These are phyloP conservation scores for Trichophyton mentagrophytes DNA, from an alignment of 2,329 filamentous ascomycete species.

Conservation along the genomic window DNA sequence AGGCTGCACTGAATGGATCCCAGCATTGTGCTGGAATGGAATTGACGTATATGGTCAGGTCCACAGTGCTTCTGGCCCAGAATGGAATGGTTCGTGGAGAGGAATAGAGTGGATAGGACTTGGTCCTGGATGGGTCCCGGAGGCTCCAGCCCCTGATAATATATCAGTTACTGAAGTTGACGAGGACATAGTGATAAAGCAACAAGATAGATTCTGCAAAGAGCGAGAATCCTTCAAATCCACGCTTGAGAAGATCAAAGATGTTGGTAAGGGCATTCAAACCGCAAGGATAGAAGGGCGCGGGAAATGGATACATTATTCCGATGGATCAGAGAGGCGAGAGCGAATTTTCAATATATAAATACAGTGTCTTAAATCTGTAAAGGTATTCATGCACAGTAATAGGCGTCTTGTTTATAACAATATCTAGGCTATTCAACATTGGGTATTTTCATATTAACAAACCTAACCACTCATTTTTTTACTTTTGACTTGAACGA, in stretches of 20 bases:
- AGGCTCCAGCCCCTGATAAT: neutral
- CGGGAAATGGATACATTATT: slow-evolving; percentile 32
- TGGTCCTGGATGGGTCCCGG: slow-evolving; percentile 30
- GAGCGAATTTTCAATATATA: neutral
- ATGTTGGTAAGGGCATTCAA: slow-evolving; percentile 23
- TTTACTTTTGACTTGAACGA: slow-evolving; percentile 57
- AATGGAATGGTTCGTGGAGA: slow-evolving; percentile 37
- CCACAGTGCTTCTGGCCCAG: slow-evolving; percentile 23
- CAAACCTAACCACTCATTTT: too few relatives aligned
- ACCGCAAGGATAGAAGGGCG: slow-evolving; percentile 20
- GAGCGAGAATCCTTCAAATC: slow-evolving; percentile 23
- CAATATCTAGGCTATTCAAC: neutral
- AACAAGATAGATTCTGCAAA: slow-evolving; percentile 6
- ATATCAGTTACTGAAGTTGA: neutral
- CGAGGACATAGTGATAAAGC: neutral
- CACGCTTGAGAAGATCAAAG: slow-evolving; percentile 18
- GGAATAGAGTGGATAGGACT: slow-evolving; percentile 32
- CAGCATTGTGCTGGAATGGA: slow-evolving; percentile 37
- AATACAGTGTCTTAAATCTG: neutral
- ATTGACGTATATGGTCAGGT: slow-evolving; percentile 18
- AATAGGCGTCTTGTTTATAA: neutral
- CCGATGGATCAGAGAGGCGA: slow-evolving; percentile 6
- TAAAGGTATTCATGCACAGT: neutral
- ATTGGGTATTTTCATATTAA: neutral
- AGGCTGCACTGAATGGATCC: slow-evolving; percentile 45